Conservation (phyloP, 2,329 filamentous ascomycete species). For the Daldinia eschscholtzii region DNA sequence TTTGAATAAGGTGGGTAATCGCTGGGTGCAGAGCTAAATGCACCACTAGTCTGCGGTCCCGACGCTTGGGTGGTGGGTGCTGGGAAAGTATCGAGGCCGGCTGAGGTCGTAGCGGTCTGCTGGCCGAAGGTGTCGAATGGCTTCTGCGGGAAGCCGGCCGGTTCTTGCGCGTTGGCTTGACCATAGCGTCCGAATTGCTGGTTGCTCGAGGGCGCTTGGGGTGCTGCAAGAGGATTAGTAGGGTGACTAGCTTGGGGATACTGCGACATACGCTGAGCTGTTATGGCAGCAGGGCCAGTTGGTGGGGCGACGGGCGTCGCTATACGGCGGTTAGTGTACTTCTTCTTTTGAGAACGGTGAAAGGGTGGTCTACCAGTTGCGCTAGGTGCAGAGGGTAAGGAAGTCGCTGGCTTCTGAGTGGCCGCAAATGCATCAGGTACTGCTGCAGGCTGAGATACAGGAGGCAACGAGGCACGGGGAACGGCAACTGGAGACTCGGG, state of each 20-base stretch:
- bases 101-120: conserved; percentile 64
- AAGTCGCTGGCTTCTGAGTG: conserved; percentile 66
- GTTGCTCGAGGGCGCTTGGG: conserved; percentile 67
- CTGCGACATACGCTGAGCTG: conserved; percentile 49
- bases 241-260: conserved; percentile 51
- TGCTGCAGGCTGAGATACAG: conserved; percentile 68
- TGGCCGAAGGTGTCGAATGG: conserved; percentile 89
- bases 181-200: conserved; percentile 79
- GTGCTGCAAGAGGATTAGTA: conserved; percentile 58
- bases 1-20: conserved; percentile 89
- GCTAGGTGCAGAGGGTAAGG: conserved; percentile 56
- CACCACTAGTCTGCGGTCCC: conserved; percentile 70
- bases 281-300: conserved; percentile 46
- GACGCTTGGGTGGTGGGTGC: conserved; percentile 69
- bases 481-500: conserved; percentile 87
- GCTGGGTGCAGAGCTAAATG: conserved; percentile 78
- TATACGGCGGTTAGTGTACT: conserved; percentile 45
- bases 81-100: conserved; percentile 69
- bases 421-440: conserved; percentile 66
- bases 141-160: conserved; percentile 76
- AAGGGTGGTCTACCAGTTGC: conserved; percentile 50
- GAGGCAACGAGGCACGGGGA: conserved; percentile 88
- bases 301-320: conserved; percentile 50
- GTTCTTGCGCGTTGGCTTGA: conserved; percentile 71
- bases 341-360: conserved; percentile 16